Base-by-base conservation (phyloP, 2,329 filamentous ascomycete genomes). In the Colletotrichum lupini region DNA sequence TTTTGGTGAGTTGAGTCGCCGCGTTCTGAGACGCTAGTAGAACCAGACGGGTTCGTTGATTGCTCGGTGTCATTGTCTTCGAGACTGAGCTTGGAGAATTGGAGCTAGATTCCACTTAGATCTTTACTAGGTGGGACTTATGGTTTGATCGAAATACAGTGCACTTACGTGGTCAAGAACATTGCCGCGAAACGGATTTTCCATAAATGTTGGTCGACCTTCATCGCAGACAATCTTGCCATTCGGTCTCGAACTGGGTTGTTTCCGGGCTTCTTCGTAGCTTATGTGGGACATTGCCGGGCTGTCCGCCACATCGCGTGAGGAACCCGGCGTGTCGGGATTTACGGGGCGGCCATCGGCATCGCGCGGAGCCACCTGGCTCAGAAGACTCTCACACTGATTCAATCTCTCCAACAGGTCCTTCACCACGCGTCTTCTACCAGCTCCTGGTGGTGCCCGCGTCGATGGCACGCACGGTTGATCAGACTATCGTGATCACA, bases 171-270 rank as follows among this genome's bases (percentile, higher is more conserved):
- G 88, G 35, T 89, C 85, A 72, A 89, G 86, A n/a, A 91, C 84
- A 14, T 83, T 87, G 0, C 85, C 84, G 78, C 87, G 86, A 37
- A 91, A 79, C 55, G 84, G 85, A 57, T 86, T 90, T 74, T 91
- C 89, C 80, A 90, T 87, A 74, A 90, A 91, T 32, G 87, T 87
- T 53, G 87, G 81, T 59, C 85, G 85, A 49, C 87, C 87, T 71
- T 89, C 87, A 67, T 89, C 87, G 67, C 87, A 83, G 46, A 90
- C 83, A 67, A 91, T 85, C 76, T 88, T 89, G 19, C 87, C 87
- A 1, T 35, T 57, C 5, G 68, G 68, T 2, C 68, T 57, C n/a
- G 35, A 46, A 5, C 56, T 67, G 16, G 68, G 64, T 19, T 37
- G 49, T 12, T 67, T 62, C 7, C 68, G 57, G 2, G 68, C 68